A percentile compares a stretch with the other conserved stretches of the same genome.
Evolutionary conservation across 495 filamentous ascomycete genomes (phyloP).

Genomic region (Neurospora hispaniola): DNA sequence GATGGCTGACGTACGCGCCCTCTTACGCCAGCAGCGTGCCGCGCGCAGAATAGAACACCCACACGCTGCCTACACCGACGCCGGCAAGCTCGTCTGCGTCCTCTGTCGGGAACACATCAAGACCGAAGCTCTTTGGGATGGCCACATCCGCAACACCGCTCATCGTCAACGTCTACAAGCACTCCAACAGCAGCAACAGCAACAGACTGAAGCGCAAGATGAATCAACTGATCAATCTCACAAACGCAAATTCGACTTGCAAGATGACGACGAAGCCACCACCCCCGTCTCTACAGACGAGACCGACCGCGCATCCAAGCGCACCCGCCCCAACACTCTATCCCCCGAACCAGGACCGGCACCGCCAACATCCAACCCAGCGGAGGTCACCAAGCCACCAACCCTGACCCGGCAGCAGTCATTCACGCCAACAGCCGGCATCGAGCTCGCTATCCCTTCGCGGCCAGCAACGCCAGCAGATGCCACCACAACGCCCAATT

Average conservation of each 20-base stretch:
- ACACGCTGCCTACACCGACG: conserved; percentile 48
- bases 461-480: conserved; percentile 40
- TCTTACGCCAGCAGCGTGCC: conserved; percentile 72
- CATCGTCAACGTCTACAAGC: conserved; percentile 34
- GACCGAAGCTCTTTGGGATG: conserved; percentile 50
- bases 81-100: conserved; percentile 48
- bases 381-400: conserved; percentile 11
- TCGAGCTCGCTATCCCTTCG: conserved; percentile 46
- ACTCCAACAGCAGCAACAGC: conserved; percentile 8
- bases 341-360: conserved; percentile 8
- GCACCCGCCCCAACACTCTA: conserved; percentile 25
- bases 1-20: conserved; percentile 78
- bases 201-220: not conserved
- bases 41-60: conserved; percentile 62
- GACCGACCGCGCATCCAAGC: conserved; percentile 28
- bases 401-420: conserved; percentile 26
- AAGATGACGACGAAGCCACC: conserved; percentile 23
- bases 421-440: conserved; percentile 30
- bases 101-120: conserved; percentile 51
- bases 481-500: conserved; percentile 18
- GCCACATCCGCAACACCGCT: conserved; percentile 37
- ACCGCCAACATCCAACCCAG: conserved; percentile 4
- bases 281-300: conserved; percentile 14
- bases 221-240: conserved; percentile 1
- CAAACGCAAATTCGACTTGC: conserved; percentile 34